Conservation (phyloP, 345 rosid species). For the Arabis alpina region DNA sequence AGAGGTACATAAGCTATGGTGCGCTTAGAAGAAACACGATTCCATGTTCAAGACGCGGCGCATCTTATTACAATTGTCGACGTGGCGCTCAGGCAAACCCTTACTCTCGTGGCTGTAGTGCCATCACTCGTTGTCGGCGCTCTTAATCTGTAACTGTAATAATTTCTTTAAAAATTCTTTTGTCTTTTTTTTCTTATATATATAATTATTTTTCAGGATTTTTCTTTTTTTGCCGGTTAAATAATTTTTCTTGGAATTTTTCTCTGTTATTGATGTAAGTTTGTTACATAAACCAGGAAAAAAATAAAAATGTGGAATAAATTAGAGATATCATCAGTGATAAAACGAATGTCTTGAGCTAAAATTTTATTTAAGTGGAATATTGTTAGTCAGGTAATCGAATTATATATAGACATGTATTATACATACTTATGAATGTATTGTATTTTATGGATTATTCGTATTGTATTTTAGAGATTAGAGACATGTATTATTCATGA, state of each 20-base stretch:
- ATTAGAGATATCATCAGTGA: conserved; percentile 5
- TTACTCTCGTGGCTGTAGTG: conserved; percentile 79
- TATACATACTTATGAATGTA: no score
- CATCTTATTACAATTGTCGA: conserved; percentile 87
- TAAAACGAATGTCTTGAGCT: background rate
- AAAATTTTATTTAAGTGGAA: conserved; percentile 8
- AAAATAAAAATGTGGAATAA: background rate
- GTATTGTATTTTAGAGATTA: no score
- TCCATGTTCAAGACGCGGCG: conserved; percentile 90
- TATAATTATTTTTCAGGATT: conserved; percentile 13
- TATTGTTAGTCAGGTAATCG: conserved; percentile 3
- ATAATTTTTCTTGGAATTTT: background rate
- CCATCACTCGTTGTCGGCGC: conserved; percentile 80
- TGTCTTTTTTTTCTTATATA: background rate
- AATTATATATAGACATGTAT: background rate
- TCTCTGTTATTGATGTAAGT: conserved; percentile 27
- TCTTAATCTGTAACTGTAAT: conserved; percentile 27
- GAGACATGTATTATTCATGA: background rate
- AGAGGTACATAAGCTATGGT: conserved; percentile 83
- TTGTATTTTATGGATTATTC: background rate
- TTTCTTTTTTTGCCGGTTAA: background rate
- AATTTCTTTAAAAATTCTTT: conserved; percentile 20
- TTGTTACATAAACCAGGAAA: conserved; percentile 30
- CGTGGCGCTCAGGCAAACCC: conserved; percentile 82
- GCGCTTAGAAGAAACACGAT: conserved; percentile 80